Evolutionary conservation across 306 rosid genomes (phyloP).

Genomic region (Phaseolus lunatus): DNA sequence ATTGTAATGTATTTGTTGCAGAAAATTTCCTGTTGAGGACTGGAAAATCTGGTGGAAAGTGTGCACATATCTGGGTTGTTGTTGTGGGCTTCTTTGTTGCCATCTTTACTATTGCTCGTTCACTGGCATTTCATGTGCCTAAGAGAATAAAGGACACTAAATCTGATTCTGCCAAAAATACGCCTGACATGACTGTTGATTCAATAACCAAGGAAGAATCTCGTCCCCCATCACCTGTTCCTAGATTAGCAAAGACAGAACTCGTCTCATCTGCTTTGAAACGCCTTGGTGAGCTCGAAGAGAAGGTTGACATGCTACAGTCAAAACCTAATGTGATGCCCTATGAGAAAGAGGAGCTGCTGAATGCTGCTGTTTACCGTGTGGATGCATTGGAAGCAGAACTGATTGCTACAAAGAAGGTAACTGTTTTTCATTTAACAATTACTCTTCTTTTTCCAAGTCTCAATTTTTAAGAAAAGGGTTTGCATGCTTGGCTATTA

Average conservation of each 20-base stretch:
- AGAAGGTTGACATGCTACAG: slow-evolving; percentile 70
- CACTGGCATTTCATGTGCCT: slow-evolving; percentile 48
- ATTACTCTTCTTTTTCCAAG: slow-evolving; percentile 2
- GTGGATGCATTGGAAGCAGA: slow-evolving; percentile 94
- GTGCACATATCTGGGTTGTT: slow-evolving; percentile 54
- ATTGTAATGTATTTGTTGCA: slow-evolving; percentile 52
- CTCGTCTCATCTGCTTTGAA: slow-evolving; percentile 63
- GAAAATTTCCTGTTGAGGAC: slow-evolving; percentile 50
- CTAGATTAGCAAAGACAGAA: slow-evolving; percentile 48
- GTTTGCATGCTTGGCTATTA: not conserved
- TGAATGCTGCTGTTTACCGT: slow-evolving; percentile 89
- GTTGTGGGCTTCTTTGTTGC: slow-evolving; percentile 66
- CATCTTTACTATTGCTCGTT: slow-evolving; percentile 52
- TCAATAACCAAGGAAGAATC: slow-evolving; percentile 57
- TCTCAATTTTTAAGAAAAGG: slow-evolving; percentile 9
- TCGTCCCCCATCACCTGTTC: slow-evolving; percentile 70
- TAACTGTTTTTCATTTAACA: slow-evolving; percentile 35
- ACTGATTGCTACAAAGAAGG: slow-evolving; percentile 86
- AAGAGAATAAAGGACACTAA: slow-evolving; percentile 43
- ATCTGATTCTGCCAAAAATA: slow-evolving; percentile 44
- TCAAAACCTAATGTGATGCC: slow-evolving; percentile 87
- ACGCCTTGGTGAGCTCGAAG: slow-evolving; percentile 76
- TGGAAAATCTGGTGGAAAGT: slow-evolving; percentile 47
- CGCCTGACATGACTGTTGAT: slow-evolving; percentile 42
- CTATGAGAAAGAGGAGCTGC: slow-evolving; percentile 79